Evolutionary conservation across 2,329 filamentous ascomycete species (phyloP), one percentile per base, ranked within the genome.

Genomic region (Talaromyces albobiverticillius): DNA sequence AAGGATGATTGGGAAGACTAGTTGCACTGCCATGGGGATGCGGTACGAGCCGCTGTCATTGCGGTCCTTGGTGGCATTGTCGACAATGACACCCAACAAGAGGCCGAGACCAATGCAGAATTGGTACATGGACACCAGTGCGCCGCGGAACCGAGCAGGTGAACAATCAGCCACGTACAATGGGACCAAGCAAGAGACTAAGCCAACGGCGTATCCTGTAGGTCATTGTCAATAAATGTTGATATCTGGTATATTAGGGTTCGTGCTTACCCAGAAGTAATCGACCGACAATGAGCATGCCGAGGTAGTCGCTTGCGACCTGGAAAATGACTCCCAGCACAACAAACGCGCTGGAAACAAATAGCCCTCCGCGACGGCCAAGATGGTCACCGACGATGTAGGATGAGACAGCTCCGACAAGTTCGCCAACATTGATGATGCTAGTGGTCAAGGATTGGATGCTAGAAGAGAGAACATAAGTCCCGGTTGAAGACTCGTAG

Each of bases 151-250:
- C 71, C 88, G 89, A 71, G 80, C 82, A 54, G 87, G 86, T 31
- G 72, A 70, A 68, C 92, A 89, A 74, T 92, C 89, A 42, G 86
- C 90, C 88, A 94, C 93, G 82, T 93, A 91, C 58, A 90, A 78
- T 66, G 91, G 89, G 71, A 91, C 84, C 64, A 90, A 84, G 64
- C 88, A 87, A 8, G 87, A 90, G 62, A 89, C 87, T 68, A 90
- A 90, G 66, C 88, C 88, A 64, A 91, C 87, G 79, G 88, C 88
- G 53, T 90, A 70, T 70, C 88, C 25, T 46, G 16, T 13, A 46
- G n/a, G 4, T 5, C 5, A 13, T 11, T 18, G 8, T 46, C 2
- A 31, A 16, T 18, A 23, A 31, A 46, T 31, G 5, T 31, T 31
- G 14, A 10, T 13, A 46, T 29, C 10, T 29, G 26, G 4, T 8